A percentile compares a stretch with the other conserved stretches of the same genome.
Conservation (phyloP, 2,329 filamentous ascomycete genomes). For the Penicillium nordicum region DNA sequence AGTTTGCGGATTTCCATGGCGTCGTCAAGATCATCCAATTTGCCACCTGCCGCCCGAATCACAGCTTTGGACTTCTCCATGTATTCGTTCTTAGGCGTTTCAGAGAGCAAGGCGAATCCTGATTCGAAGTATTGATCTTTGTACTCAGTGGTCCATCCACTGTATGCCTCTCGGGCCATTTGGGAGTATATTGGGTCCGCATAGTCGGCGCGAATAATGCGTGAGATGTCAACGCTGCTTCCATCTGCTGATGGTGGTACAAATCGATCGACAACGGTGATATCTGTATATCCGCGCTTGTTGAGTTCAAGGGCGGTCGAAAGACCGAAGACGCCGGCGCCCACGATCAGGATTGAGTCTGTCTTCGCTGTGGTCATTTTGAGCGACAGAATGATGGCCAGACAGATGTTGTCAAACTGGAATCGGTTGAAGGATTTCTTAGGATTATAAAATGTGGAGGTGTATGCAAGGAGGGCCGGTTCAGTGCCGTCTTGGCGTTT, state of each 20-base stretch:
- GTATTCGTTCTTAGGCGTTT: slow-evolving; percentile 26
- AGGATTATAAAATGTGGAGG: background rate
- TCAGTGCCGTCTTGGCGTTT: slow-evolving; percentile 16
- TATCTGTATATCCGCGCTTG: slow-evolving; percentile 51
- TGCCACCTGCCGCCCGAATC: slow-evolving; percentile 37
- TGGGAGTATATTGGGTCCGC: slow-evolving; percentile 69
- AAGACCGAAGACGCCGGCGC: slow-evolving; percentile 16
- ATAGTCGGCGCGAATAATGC: slow-evolving; percentile 68
- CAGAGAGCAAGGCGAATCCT: slow-evolving; percentile 29
- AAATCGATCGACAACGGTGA: slow-evolving; percentile 56
- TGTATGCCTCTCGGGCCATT: slow-evolving; percentile 66
- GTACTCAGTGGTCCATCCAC: slow-evolving; percentile 57
- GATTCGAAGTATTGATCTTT: slow-evolving; percentile 25
- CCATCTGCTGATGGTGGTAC: slow-evolving; percentile 53
- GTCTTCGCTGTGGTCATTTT: slow-evolving; percentile 23
- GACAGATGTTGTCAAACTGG: background rate
- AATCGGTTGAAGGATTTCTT: background rate
- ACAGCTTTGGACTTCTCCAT: slow-evolving; percentile 32
- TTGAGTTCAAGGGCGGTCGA: slow-evolving; percentile 62
- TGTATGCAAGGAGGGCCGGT: slow-evolving; percentile 3
- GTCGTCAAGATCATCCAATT: slow-evolving; percentile 42
- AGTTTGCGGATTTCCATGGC: slow-evolving; percentile 19
- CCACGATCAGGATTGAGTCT: slow-evolving; percentile 57
- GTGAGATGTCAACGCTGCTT: slow-evolving; percentile 55
- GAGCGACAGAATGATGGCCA: background rate